phyloP scores from a whole-genome alignment of 306 rosid genomes.

The Bauhinia variegata region DNA sequence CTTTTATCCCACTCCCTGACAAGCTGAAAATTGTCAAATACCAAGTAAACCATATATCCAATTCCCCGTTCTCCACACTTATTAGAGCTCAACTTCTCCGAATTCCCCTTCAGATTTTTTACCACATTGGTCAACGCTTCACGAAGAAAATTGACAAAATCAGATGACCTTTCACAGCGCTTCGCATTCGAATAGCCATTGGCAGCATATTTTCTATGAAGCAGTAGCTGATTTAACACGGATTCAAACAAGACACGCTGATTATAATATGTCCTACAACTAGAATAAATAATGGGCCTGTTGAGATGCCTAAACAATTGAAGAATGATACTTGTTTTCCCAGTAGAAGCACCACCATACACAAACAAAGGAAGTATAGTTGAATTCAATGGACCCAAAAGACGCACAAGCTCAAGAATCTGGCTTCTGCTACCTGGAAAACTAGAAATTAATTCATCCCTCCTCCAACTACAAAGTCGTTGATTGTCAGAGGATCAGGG shows the following conservation, averaged over 20 bases:
- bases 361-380: constrained; percentile 80
- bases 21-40: constrained; percentile 82
- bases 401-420: constrained; percentile 64
- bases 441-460: constrained; percentile 60
- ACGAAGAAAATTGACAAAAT: constrained; percentile 71
- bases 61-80: constrained; percentile 41
- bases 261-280: constrained; percentile 79
- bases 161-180: constrained; percentile 83
- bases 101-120: constrained; percentile 51
- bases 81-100: constrained; percentile 45
- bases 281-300: constrained; percentile 79
- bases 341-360: constrained; percentile 78
- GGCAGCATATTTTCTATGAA: constrained; percentile 66
- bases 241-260: constrained; percentile 84
- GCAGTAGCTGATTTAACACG: constrained; percentile 68
- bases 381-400: constrained; percentile 75
- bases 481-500: constrained; percentile 44
- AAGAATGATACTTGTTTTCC: constrained; percentile 77
- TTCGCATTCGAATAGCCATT: no score
- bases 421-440: constrained; percentile 73
- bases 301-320: constrained; percentile 75
- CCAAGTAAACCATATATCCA: constrained; percentile 83
- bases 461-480: constrained; percentile 78
- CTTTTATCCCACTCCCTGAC: constrained; percentile 88
- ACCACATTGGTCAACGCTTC: constrained; percentile 68